These are phyloP conservation scores for Microdochium bolleyi DNA, from an alignment of 2,329 filamentous ascomycete species.

Conservation along the genomic window DNA sequence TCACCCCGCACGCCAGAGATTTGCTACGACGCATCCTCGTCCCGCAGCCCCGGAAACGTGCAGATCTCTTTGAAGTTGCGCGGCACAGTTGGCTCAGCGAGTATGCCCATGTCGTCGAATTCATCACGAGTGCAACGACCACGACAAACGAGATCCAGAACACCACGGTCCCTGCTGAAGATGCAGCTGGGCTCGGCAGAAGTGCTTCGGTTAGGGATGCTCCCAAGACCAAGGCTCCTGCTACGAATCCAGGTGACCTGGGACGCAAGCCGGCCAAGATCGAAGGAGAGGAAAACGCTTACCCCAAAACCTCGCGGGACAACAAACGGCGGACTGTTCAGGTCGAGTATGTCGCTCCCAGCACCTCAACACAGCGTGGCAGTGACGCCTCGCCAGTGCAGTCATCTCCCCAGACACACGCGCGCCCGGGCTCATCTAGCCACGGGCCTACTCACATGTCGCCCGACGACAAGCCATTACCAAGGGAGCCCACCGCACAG, in stretches of 20 bases:
- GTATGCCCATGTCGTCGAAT: slow-evolving; percentile 91
- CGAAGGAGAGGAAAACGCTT: slow-evolving; percentile 51
- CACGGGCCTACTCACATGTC: slow-evolving; percentile 40
- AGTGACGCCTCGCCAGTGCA: slow-evolving; percentile 25
- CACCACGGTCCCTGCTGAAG: slow-evolving; percentile 56
- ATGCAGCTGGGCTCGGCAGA: slow-evolving; percentile 58
- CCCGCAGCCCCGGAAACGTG: slow-evolving; percentile 87
- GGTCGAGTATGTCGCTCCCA: slow-evolving; percentile 92
- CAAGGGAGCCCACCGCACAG: slow-evolving; percentile 44
- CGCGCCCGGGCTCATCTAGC: slow-evolving; percentile 33
- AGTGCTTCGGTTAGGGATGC: slow-evolving; percentile 91
- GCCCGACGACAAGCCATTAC: slow-evolving; percentile 49
- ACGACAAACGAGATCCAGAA: slow-evolving; percentile 79
- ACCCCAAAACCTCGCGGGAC: slow-evolving; percentile 65
- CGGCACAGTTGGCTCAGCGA: slow-evolving; percentile 97
- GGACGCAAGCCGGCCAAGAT: slow-evolving; percentile 67
- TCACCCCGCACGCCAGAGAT: slow-evolving; percentile 92
- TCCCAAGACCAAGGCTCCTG: slow-evolving; percentile 55
- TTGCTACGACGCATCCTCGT: slow-evolving; percentile 88
- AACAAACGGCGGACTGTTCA: slow-evolving; percentile 92
- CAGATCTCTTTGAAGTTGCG: slow-evolving; percentile 94
- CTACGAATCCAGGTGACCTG: slow-evolving; percentile 51
- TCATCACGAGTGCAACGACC: slow-evolving; percentile 94
- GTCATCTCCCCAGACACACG: slow-evolving; percentile 12
- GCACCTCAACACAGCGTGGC: slow-evolving; percentile 75